Base-by-base conservation (phyloP, 768 basidiomycete genomes). In the Boletus tomentosulus region DNA sequence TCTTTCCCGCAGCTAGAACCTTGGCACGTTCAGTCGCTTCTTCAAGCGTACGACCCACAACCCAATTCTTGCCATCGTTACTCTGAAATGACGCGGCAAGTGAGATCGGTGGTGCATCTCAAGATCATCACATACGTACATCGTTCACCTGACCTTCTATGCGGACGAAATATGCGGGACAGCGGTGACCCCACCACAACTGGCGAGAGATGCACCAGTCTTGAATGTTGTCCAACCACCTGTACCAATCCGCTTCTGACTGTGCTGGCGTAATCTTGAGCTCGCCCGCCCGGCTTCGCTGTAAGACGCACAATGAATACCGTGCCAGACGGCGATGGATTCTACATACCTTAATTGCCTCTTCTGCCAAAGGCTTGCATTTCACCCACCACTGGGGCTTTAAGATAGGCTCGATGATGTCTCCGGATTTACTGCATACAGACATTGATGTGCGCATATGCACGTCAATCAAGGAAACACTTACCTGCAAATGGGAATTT, bases 361-460 rank as follows among this genome's bases (percentile, higher is more conserved):
- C 91, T 49, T 92, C 87, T 0, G 96, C 94, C 48, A 98, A 75
- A 1, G 88, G 87, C 70, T 91, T 84, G 74, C 94, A 96, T 69
- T 86, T 84, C 34, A 99, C 88, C 95, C 96, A 99, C 97, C 97
- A 99, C 67, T 99, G 97, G 0, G 97, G 97, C 71, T 97, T 98
- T 63, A 98, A 75, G 22, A 98, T 75, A 2, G 91, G 87, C 71
- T 99, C 97, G 60, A 98, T 97, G 50, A 99, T 71, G 67, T 99
- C 97, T 1, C 96, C 96, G 3, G 93, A 97, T 80, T 97, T 96
- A 61, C 90, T 96, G 59, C 3, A 50, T 38, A 27, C 37, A 19
- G 19, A 64, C 2, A 61, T 56, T 50, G 11, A 52, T 10, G 51
- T 11, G 9, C 27, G 13, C 12, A 35, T 22, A 43, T 27, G 22